Percentiles rank a stretch among this genome's conserved stretches.
These are phyloP conservation scores for Malassezia dermatis DNA, from an alignment of 1,284 basidiomycete species.

Conservation along the genomic window DNA sequence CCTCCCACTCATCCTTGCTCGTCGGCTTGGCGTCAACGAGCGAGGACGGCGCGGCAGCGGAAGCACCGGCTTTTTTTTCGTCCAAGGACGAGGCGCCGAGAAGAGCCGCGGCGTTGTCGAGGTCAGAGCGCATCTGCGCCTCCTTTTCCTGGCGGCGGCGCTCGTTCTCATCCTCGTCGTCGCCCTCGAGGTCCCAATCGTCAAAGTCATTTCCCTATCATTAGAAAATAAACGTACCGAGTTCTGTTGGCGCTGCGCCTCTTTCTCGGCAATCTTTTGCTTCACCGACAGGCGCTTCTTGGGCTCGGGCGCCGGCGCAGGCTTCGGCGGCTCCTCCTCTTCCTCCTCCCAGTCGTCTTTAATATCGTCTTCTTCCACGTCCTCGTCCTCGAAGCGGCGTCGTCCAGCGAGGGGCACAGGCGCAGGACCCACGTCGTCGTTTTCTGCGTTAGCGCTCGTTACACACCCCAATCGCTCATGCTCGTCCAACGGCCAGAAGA, in stretches of 20 bases:
- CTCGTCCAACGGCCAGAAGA: neutral
- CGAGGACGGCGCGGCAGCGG: neutral
- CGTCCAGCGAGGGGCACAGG: slow-evolving; percentile 13
- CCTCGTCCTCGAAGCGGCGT: slow-evolving; percentile 42
- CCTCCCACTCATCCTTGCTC: slow-evolving; percentile 43
- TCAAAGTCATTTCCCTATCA: slow-evolving; percentile 1
- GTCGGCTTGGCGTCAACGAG: slow-evolving; percentile 26
- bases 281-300: slow-evolving; percentile 44
- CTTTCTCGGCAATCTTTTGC: slow-evolving; percentile 44
- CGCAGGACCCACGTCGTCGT: slow-evolving; percentile 29
- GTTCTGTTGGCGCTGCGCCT: slow-evolving; percentile 22
- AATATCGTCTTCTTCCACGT: slow-evolving; percentile 39
- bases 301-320: slow-evolving; percentile 21
- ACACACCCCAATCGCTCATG: slow-evolving; percentile 42
- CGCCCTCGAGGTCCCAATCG: slow-evolving; percentile 5
- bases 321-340: slow-evolving; percentile 25
- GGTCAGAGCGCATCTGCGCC: slow-evolving; percentile 38
- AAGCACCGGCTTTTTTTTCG: slow-evolving; percentile 1
- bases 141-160: slow-evolving; percentile 29
- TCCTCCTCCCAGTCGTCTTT: slow-evolving; percentile 48
- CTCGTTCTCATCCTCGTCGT: slow-evolving; percentile 21
- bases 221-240: neutral
- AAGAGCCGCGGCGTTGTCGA: slow-evolving; percentile 42
- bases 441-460: slow-evolving; percentile 16
- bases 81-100: slow-evolving; percentile 31